These are phyloP conservation scores for Penicillium egyptiacum DNA, from an alignment of 495 filamentous ascomycete genomes.

Conservation along the genomic window DNA sequence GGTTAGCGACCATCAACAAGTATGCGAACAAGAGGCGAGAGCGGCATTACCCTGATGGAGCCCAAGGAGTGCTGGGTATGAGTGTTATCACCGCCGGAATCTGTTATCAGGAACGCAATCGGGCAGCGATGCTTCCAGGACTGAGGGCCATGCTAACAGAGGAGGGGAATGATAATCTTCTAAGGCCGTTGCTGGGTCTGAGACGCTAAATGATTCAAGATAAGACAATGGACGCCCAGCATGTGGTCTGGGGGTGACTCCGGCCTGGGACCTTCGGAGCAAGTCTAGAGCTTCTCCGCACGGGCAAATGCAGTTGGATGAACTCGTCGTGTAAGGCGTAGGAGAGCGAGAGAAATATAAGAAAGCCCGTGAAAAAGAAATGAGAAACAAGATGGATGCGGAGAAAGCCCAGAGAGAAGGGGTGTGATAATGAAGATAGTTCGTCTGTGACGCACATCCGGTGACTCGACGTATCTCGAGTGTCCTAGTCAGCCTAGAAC, in stretches of 20 bases:
- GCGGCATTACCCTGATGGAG: slow-evolving; percentile 6
- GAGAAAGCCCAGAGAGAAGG: slow-evolving; percentile 13
- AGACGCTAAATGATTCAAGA: slow-evolving; percentile 25
- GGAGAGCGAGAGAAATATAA: not conserved
- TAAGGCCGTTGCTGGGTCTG: slow-evolving; percentile 6
- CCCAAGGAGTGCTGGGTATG: slow-evolving; percentile 17
- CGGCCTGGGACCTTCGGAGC: slow-evolving; percentile 35
- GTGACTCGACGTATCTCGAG: slow-evolving; percentile 28
- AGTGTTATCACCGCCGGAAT: slow-evolving; percentile 30
- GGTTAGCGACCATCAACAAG: slow-evolving; percentile 1
- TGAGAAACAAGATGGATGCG: slow-evolving; percentile 23
- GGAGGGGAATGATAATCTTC: slow-evolving; percentile 5
- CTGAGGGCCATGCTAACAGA: slow-evolving; percentile 45
- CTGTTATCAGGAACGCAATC: slow-evolving; percentile 39
- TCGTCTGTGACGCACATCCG: slow-evolving; percentile 34
- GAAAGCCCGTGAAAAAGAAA: slow-evolving; percentile 12
- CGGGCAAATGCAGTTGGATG: slow-evolving; percentile 16
- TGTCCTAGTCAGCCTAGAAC: slow-evolving; percentile 1
- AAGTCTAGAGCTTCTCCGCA: slow-evolving; percentile 49
- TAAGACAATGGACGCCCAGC: slow-evolving; percentile 14
- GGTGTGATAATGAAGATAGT: slow-evolving; percentile 14
- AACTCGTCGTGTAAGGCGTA: not conserved
- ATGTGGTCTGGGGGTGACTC: slow-evolving; percentile 14
- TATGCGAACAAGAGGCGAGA: not conserved
- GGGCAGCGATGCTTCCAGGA: slow-evolving; percentile 28